Evolutionary conservation across 2,329 filamentous ascomycete species (phyloP), one percentile per base, ranked within the genome.

Genomic region (Sporothrix pallida): DNA sequence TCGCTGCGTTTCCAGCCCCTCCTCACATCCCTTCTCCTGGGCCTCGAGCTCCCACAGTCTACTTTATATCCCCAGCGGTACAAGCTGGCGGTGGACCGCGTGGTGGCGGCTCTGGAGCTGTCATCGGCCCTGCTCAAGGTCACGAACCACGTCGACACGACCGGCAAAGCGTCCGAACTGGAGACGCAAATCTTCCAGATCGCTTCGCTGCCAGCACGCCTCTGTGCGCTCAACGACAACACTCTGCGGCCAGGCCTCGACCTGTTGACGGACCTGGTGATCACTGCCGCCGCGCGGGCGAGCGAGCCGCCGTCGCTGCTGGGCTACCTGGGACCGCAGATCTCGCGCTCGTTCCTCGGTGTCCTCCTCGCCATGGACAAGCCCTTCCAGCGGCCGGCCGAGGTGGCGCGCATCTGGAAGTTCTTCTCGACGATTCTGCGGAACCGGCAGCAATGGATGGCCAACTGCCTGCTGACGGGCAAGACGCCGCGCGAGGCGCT

Each of bases 361-460:
- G 85, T 96, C 6, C 84, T 98, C 7, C 91, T 93, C 4, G 88
- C 90, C 74, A 86, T 98, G 37, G 93, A 95, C 77, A 90, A 89
- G 77, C 94, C 95, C 3, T 88, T 96, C 73, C 86, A 88, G 71
- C 86, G 94, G 77, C 83, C 87, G 1, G 81, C 85, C 6, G 88
- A 94, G 72, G 89, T 92, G 56, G 87, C 89, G 58, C 86, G 87
- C 8, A 91, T 94, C 23, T 99, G 95, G 96, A 89, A 89, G 73
- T 91, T 99, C 79, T 90, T 98, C 71, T 93, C 95, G 2, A 91
- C 92, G 2, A 91, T 98, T 65, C 89, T 99, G 75, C 92, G 92
- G 77, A 95, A 94, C 80, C 91, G 94, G 76, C 96, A 99, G 80
- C 95, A 97, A 79, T 98, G 95, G 93, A 93, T 99, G 84, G 93